These are phyloP conservation scores for Senna siamea DNA, from an alignment of 306 rosid species.

Conservation along the genomic window DNA sequence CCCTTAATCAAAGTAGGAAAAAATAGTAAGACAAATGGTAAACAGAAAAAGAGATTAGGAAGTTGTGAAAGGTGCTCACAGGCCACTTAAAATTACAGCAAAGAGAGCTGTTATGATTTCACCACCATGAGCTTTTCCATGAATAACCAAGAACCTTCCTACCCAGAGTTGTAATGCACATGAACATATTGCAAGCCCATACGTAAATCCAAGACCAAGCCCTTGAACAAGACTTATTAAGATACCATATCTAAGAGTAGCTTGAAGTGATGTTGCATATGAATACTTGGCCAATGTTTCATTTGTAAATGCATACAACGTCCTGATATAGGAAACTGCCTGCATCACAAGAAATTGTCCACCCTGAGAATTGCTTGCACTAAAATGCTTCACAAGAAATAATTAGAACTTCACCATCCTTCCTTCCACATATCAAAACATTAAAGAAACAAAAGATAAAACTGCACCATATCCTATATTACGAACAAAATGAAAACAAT, in stretches of 20 bases:
- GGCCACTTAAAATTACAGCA: conserved; percentile 97
- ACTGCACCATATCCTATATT: conserved; percentile 18
- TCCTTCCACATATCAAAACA: conserved; percentile 28
- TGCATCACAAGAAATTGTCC: conserved; percentile 51
- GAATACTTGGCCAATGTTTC: conserved; percentile 98
- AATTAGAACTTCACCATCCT: conserved; percentile 18
- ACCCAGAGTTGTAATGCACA: conserved; percentile 99
- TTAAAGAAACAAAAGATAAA: conserved; percentile 27
- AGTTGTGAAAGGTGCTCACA: conserved; percentile 63
- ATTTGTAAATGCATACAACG: conserved; percentile 92
- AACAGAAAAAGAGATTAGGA: not conserved
- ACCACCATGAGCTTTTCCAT: conserved; percentile 81
- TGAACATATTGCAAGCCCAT: conserved; percentile 99
- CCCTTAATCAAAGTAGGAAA: conserved; percentile 61
- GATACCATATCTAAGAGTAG: conserved; percentile 98
- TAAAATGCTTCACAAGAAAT: conserved; percentile 36
- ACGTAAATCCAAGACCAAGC: conserved; percentile 99
- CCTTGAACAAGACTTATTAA: conserved; percentile 99
- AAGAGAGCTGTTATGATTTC: conserved; percentile 92
- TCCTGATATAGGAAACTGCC: conserved; percentile 95
- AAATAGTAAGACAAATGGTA: conserved; percentile 22
- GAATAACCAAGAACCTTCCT: conserved; percentile 82
- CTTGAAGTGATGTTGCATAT: conserved; percentile 97
- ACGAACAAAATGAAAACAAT: conserved; percentile 29
- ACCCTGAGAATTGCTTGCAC: conserved; percentile 35